Percentiles rank a stretch among this genome's conserved stretches.
These are phyloP conservation scores for Flaveria bidentis DNA, from an alignment of 129 eudicot species.

Conservation along the genomic window DNA sequence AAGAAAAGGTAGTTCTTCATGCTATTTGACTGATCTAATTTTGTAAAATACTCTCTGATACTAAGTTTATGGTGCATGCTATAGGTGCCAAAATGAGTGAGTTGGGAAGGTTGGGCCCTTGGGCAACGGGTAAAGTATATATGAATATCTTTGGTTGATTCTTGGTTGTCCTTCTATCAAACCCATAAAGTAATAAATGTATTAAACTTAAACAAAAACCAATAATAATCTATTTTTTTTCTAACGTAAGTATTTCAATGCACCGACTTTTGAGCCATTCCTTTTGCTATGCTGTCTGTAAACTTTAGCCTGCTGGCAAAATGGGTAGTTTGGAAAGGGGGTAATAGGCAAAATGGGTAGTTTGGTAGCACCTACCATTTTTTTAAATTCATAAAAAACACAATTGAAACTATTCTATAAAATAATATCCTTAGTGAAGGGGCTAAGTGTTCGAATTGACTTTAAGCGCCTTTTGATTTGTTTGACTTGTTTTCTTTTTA, in stretches of 20 bases:
- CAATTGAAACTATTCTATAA: neutral
- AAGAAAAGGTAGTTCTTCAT: constrained; percentile 54
- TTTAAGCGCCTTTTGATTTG: neutral
- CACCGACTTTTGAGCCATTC: neutral
- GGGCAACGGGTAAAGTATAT: neutral
- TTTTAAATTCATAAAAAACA: neutral
- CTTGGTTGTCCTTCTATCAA: neutral
- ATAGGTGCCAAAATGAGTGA: constrained; percentile 3
- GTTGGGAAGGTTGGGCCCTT: neutral
- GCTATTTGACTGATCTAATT: neutral
- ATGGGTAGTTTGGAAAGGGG: neutral
- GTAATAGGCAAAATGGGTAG: neutral
- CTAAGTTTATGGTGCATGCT: neutral
- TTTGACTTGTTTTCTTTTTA: neutral
- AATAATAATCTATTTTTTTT: constrained; percentile 4
- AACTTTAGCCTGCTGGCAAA: neutral
- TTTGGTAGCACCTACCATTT: neutral
- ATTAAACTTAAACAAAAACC: neutral
- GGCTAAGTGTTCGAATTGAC: neutral
- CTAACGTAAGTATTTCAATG: neutral
- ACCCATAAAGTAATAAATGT: neutral
- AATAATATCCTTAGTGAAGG: neutral
- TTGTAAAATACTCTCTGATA: neutral
- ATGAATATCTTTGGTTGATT: neutral
- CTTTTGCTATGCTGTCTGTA: neutral